Percentiles rank a stretch among this genome's conserved stretches.
phyloP scores from a whole-genome alignment of 2,329 filamentous ascomycete genomes.

The Emmonsiellopsis sp. region DNA sequence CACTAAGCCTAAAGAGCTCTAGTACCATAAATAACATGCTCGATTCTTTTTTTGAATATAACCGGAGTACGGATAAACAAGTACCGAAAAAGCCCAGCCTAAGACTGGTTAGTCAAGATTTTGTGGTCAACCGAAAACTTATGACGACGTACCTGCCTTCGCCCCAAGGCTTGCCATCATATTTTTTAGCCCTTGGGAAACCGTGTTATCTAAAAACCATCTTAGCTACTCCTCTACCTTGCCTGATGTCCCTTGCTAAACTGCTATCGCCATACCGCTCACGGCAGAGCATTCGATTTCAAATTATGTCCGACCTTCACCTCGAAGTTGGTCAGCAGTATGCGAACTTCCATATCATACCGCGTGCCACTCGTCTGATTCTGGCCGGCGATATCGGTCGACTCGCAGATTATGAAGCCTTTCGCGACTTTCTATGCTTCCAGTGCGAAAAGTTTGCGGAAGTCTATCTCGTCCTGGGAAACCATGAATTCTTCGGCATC shows the following conservation, averaged over 20 bases:
- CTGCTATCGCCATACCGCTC: not conserved
- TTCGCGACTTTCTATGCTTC: slow-evolving; percentile 17
- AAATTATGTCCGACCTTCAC: slow-evolving; percentile 21
- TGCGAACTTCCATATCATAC: slow-evolving; percentile 14
- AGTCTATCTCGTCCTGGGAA: slow-evolving; percentile 27
- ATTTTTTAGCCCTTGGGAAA: not conserved
- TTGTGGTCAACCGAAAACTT: too few species aligned
- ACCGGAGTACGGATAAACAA: too few species aligned
- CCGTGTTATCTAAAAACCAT: not conserved
- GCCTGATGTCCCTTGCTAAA: slow-evolving; percentile 17
- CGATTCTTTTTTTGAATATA: too few species aligned
- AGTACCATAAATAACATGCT: too few species aligned
- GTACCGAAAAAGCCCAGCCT: too few species aligned
- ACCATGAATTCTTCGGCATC: slow-evolving; percentile 30
- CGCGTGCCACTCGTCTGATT: slow-evolving; percentile 14
- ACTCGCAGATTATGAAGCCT: slow-evolving; percentile 16
- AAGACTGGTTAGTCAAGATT: too few species aligned
- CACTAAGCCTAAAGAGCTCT: too few species aligned
- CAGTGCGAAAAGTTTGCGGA: slow-evolving; percentile 18
- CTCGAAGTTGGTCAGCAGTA: slow-evolving; percentile 19
- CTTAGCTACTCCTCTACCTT: not conserved
- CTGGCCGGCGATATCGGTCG: slow-evolving; percentile 28
- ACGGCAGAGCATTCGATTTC: slow-evolving; percentile 10
- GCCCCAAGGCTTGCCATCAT: not conserved
- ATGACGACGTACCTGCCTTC: too few species aligned